A percentile compares a stretch with the other conserved stretches of the same genome.
Evolutionary conservation across 1,139 yeast genomes (phyloP).

Genomic region (Sugiyamaella neomexicana): DNA sequence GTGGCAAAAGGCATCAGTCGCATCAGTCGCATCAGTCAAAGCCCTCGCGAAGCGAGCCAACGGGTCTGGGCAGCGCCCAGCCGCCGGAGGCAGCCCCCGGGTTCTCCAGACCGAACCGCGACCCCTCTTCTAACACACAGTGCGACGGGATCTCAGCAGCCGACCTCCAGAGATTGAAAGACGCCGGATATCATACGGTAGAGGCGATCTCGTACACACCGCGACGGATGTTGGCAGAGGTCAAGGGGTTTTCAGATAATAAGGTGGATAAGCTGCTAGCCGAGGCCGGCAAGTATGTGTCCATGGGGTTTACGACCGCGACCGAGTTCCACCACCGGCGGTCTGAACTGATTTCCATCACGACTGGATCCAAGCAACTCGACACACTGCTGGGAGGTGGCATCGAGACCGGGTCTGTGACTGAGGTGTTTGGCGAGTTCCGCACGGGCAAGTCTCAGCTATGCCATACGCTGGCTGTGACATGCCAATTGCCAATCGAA

Average conservation of each 20-base stretch:
- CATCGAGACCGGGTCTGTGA: constrained; percentile 93
- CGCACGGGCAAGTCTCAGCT: constrained; percentile 97
- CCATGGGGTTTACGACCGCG: constrained; percentile 97
- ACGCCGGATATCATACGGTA: constrained; percentile 84
- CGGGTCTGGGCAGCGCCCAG: constrained; percentile 15
- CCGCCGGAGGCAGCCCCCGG: constrained; percentile 12
- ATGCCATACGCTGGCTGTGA: constrained; percentile 95
- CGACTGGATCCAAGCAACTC: constrained; percentile 92
- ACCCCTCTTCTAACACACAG: constrained; percentile 38
- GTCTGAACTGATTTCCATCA: constrained; percentile 84
- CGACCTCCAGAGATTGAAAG: constrained; percentile 78
- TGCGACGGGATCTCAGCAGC: constrained; percentile 84
- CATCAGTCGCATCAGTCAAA: too few relatives aligned
- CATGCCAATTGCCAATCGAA: constrained; percentile 94
- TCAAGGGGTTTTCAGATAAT: constrained; percentile 93
- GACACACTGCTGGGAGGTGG: constrained; percentile 97
- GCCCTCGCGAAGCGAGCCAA: not conserved
- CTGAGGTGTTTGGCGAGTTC: constrained; percentile 96
- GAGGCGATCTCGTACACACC: constrained; percentile 93
- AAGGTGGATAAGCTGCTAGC: constrained; percentile 83
- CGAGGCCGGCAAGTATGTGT: constrained; percentile 86
- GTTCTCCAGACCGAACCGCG: too few relatives aligned
- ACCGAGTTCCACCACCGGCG: constrained; percentile 90
- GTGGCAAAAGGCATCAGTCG: too few relatives aligned
- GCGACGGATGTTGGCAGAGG: constrained; percentile 67